Evolutionary conservation across 345 rosid genomes (phyloP).

Genomic region (Hibiscus trionum): DNA sequence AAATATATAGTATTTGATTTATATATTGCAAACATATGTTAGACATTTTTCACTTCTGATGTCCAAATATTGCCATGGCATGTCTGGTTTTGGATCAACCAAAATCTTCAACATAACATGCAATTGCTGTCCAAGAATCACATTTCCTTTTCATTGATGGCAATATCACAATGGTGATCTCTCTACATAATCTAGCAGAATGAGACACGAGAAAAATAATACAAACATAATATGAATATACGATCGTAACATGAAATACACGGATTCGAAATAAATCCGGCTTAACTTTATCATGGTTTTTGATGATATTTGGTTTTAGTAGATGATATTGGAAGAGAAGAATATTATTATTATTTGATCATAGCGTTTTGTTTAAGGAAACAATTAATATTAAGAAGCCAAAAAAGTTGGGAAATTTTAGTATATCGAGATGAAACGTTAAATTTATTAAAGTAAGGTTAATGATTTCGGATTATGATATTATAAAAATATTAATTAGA

Average conservation of each 20-base stretch:
- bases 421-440: too few relatives aligned
- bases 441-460: too few relatives aligned
- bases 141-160: background rate
- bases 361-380: background rate
- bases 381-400: background rate
- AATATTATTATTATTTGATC: background rate
- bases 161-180: background rate
- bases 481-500: too few relatives aligned
- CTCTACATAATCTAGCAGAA: background rate
- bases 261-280: too few relatives aligned
- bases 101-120: background rate
- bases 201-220: background rate
- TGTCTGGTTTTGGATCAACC: conserved; percentile 1
- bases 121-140: background rate
- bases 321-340: background rate
- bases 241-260: too few relatives aligned
- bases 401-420: too few relatives aligned
- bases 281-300: background rate
- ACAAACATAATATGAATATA: background rate
- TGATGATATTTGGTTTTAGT: background rate
- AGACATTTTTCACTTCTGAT: background rate
- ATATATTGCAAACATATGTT: background rate
- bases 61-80: background rate
- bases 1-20: background rate
- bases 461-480: too few relatives aligned